Conservation (phyloP, 192 early-diverging fungal genomes). For the Podila epigama region DNA sequence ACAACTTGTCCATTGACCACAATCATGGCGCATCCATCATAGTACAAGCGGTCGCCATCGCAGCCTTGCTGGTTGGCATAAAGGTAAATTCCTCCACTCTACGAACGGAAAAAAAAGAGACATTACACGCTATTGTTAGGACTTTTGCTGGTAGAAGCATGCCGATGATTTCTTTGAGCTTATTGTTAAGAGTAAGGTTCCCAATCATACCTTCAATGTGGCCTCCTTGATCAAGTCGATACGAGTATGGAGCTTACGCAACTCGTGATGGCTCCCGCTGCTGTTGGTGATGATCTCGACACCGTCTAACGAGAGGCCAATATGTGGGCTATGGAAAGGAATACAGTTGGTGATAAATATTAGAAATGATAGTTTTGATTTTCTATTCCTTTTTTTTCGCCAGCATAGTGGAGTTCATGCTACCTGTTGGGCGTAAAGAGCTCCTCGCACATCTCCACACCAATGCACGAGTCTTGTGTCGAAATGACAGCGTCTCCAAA, state of each 20-base stretch:
- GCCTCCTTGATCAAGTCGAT: constrained; percentile 91
- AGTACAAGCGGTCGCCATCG: constrained; percentile 98
- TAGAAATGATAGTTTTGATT: background rate
- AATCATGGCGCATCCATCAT: constrained; percentile 94
- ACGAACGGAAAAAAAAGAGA: background rate
- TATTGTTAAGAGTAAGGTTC: background rate
- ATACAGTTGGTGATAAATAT: no score
- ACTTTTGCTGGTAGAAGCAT: constrained; percentile 1
- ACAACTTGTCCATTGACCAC: constrained; percentile 88
- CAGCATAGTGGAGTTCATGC: background rate
- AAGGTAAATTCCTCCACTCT: constrained; percentile 93
- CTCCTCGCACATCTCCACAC: constrained; percentile 97
- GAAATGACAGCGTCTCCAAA: constrained; percentile 92
- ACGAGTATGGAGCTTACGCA: constrained; percentile 88
- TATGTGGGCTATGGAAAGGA: constrained; percentile 96
- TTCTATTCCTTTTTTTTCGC: background rate
- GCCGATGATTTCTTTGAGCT: background rate
- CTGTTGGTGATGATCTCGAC: constrained; percentile 98
- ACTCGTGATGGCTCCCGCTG: constrained; percentile 96
- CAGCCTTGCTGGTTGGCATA: constrained; percentile 98
- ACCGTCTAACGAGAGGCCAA: constrained; percentile 90
- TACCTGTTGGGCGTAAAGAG: constrained; percentile 92
- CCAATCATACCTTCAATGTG: constrained; percentile 89
- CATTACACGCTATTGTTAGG: background rate
- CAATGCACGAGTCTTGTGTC: constrained; percentile 87